Base-by-base conservation (phyloP, 192 early-diverging fungal genomes). In the Phycomyces blakesleeanus region DNA sequence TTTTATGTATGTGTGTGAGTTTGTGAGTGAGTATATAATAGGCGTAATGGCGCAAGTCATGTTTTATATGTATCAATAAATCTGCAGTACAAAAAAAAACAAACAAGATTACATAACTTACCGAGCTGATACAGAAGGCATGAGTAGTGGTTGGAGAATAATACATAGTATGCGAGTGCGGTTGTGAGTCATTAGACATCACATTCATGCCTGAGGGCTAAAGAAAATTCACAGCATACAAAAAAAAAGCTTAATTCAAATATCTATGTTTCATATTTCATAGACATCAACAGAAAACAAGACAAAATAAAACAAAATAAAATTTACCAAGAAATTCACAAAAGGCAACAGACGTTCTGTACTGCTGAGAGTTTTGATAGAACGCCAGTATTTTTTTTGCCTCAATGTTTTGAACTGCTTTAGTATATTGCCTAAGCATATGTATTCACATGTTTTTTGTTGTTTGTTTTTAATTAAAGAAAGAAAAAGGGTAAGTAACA, bases 81-180 rank as follows among this genome's bases (percentile, higher is more conserved):
- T 34, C 29, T 34, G 29, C 29, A 34, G 29, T 7, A 34, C 29
- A 34, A 7, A 7, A 2, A n/a, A n/a, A n/a, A n/a, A n/a, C n/a
- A n/a, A 34, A 34, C 29, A 42, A n/a, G 14, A 27, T 10, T 7
- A 26, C 12, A 65, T 49, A 3, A 27, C 39, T 63, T 77, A 86
- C 81, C 26, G 76, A 67, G 52, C 85, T 85, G 29, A 83, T 76
- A 16, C 74, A 69, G 26, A 87, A 84, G 9, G 69, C 67, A 18
- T 74, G 63, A 42, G 75, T 71, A 0, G 77, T 75, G n/a, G 76
- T 77, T 9, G 73, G 62, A 7, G 77, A 71, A 39, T 75, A 66
- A 51, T 75, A 82, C 25, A 87, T 27, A 9, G 25, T 69, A 25
- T 37, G 51, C 14, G 39, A 20, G 10, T 62, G 67, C 15, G 24